These are phyloP conservation scores for Moesziomyces antarcticus DNA, from an alignment of 1,284 basidiomycete genomes.

Conservation along the genomic window DNA sequence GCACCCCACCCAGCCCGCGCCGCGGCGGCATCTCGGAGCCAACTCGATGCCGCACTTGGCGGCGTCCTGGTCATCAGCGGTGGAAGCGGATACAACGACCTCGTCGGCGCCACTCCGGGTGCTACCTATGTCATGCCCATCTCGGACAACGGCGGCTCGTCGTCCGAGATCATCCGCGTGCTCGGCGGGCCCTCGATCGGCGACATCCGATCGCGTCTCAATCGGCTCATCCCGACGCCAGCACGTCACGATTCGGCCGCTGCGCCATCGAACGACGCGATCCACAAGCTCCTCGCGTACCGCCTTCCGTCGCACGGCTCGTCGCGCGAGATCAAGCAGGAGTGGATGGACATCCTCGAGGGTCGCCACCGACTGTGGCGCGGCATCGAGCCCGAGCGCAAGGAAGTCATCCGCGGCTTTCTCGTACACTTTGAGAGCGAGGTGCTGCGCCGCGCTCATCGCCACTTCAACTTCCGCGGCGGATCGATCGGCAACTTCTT, in stretches of 20 bases:
- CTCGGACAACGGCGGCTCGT: conserved; percentile 77
- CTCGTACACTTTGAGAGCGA: conserved; percentile 86
- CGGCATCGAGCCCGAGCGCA: conserved; percentile 89
- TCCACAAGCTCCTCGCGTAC: conserved; percentile 81
- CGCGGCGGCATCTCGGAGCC: neutral
- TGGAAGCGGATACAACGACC: conserved; percentile 71
- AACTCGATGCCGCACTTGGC: conserved; percentile 24
- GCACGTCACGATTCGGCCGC: conserved; percentile 71
- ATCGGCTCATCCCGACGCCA: conserved; percentile 80
- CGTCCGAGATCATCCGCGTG: conserved; percentile 58
- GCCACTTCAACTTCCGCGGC: conserved; percentile 65
- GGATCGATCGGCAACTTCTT: conserved; percentile 64
- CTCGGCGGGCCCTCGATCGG: conserved; percentile 64
- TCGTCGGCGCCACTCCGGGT: conserved; percentile 70
- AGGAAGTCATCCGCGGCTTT: conserved; percentile 82
- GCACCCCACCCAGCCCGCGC: neutral
- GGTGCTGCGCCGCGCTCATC: conserved; percentile 78
- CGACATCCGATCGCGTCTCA: conserved; percentile 78
- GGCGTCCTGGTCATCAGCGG: conserved; percentile 70
- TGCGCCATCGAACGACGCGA: conserved; percentile 69
- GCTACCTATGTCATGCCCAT: conserved; percentile 70
- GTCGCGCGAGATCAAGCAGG: conserved; percentile 82
- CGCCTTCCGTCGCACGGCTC: conserved; percentile 78
- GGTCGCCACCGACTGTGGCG: conserved; percentile 85
- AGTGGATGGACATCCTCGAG: conserved; percentile 93